Evolutionary conservation across 352 stramenopile species (phyloP).

Genomic region (Phytophthora cryptogea): DNA sequence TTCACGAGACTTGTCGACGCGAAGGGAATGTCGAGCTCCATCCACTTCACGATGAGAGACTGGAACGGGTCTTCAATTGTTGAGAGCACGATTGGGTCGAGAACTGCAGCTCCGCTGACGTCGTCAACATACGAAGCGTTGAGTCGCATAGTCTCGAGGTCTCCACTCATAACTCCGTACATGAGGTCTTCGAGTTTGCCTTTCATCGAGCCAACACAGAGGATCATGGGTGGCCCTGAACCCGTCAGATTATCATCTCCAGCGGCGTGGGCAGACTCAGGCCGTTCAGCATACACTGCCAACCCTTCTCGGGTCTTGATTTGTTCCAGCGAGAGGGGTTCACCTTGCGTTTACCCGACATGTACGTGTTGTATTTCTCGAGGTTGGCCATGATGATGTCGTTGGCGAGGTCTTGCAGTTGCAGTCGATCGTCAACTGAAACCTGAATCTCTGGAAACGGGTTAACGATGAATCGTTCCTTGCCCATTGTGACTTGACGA

Average conservation of each 20-base stretch:
- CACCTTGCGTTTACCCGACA: constrained; percentile 21
- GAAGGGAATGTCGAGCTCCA: constrained; percentile 28
- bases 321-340: constrained; percentile 32
- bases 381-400: constrained; percentile 22
- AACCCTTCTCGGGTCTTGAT: constrained; percentile 39
- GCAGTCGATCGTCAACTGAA: constrained; percentile 9
- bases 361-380: constrained; percentile 24
- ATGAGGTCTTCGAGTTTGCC: constrained; percentile 32
- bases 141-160: constrained; percentile 23
- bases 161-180: constrained; percentile 31
- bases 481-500: constrained; percentile 13
- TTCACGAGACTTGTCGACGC: constrained; percentile 19
- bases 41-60: constrained; percentile 35
- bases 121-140: constrained; percentile 9
- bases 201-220: constrained; percentile 21
- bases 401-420: constrained; percentile 32
- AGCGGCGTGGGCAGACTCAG: constrained; percentile 1
- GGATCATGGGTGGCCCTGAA: constrained; percentile 20
- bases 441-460: constrained; percentile 39
- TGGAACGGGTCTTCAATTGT: constrained; percentile 29
- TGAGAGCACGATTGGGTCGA: constrained; percentile 29
- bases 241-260: not conserved
- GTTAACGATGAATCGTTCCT: constrained; percentile 32
- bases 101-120: constrained; percentile 18
- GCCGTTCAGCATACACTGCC: constrained; percentile 36